Base-by-base conservation (phyloP, 352 stramenopile genomes). In the Globisporangium megalacanthum region DNA sequence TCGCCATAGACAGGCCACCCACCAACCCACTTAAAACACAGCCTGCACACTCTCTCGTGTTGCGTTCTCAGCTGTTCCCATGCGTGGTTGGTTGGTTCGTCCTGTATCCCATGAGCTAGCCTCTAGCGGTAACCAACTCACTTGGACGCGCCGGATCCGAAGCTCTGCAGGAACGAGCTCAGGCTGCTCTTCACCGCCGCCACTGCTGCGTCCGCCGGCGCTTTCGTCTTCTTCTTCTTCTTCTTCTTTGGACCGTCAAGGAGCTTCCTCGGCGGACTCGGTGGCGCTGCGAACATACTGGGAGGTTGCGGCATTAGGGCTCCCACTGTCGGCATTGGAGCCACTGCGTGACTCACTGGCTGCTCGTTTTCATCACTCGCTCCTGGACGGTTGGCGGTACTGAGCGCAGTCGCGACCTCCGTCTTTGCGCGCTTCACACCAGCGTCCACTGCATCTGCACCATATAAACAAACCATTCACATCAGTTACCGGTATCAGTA, bases 191-290 rank as follows among this genome's bases (percentile, higher is more conserved):
- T 88, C 19, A 87, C 81, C 49, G 78, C 74, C 0, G 63, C 52
- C 2, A 69, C 61, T 3, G 77, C 75, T 9, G 73, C 62, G 44
- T 84, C 61, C 0, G 64, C 51, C 7, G 31, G 2, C 29, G 54
- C 66, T 33, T 72, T 72, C 54, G 83, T 78, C 37, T 87, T 88
- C 58, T 92, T 91, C 57, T 89, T 90, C 57, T 89, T 90, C 60
- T 84, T 83, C 48, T 73, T 70, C 55, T 83, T 87, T 2, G 74
- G 72, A 29, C 70, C 73, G 41, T 94, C 84, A 6, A 94, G 61
- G 33, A 94, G 63, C 58, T 86, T 89, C 17, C 79, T 60, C 29
- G 82, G 81, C 0, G 77, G 79, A 61, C 79, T 89, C n/a, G 76
- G 54, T 1, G 71, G 67, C 45, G 63, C 59, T 1, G 68, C 72